Base-by-base conservation (phyloP, 331 rosid species). In the Quercus tomentella region DNA sequence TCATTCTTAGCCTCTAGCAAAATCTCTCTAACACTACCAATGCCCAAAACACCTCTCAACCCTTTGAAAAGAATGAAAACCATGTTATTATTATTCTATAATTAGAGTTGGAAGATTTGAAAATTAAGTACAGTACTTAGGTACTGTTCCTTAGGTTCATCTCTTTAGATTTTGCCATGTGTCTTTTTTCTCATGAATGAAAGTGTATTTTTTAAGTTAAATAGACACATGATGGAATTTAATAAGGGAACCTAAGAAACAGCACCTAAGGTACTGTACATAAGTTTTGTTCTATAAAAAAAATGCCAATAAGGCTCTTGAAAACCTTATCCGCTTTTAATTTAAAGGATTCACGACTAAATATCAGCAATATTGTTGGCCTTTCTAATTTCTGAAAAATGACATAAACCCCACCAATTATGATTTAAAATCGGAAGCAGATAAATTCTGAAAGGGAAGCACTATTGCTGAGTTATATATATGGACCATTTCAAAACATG, bases 221-320 rank as follows among this genome's bases (percentile, higher is more conserved):
- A 35, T 6, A 35, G 2, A 35, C 8, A 35, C 2, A 35, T 35
- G 41, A 35, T 0, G 1, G 0, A 35, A 1, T 35, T 7, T 6
- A 35, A 35, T 0, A 35, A 35, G 0, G 0, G 0, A 45, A 45
- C 0, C 1, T 45, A 8, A 45, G 4, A 45, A 12, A 10, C 4
- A 11, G 0, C 0, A 2, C 16, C 0, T 45, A 45, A 8, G 0
- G 0, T 35, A 35, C 0, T 35, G 2, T 7, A 7, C 41, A 35
- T 35, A 35, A 1, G 0, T 35, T 35, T 35, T 35, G 9, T 35
- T 2, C 0, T 35, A 35, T 35, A 0, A 35, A 35, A 35, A 35
- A 35, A 35, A 35, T 6, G 9, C 41, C 41, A 35, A 35, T 35
- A 35, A 6, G 41, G 41, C 41, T 35, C 54, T 49, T 49, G 4